Conservation (phyloP, 495 filamentous ascomycete genomes). For the Podospora comata region DNA sequence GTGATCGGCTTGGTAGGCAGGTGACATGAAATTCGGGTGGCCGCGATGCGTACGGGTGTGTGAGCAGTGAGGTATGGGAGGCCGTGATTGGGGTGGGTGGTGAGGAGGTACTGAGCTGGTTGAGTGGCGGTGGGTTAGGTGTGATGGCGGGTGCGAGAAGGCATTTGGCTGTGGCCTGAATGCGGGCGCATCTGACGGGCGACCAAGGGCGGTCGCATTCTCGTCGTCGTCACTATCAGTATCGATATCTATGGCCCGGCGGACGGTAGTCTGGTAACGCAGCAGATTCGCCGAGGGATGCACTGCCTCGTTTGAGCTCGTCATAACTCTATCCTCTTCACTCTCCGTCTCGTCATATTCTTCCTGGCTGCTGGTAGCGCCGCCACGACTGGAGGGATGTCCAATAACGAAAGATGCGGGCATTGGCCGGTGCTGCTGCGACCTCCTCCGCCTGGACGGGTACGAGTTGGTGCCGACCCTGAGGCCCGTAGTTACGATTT, state of each 20-base stretch:
- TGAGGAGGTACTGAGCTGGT: conserved; percentile 45
- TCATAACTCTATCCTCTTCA: conserved; percentile 71
- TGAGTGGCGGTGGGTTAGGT: conserved; percentile 50
- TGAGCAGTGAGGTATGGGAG: conserved; percentile 40
- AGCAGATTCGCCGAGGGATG: conserved; percentile 29
- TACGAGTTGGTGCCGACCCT: conserved; percentile 59
- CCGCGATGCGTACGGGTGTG: conserved; percentile 46
- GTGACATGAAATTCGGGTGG: conserved; percentile 62
- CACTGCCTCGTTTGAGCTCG: conserved; percentile 79
- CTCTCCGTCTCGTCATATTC: conserved; percentile 64
- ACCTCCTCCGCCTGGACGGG: conserved; percentile 54
- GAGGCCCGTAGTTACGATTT: conserved; percentile 83
- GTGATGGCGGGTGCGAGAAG: conserved; percentile 77
- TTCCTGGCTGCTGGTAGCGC: conserved; percentile 73
- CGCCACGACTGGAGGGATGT: conserved; percentile 46
- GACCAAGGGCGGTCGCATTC: conserved; percentile 74
- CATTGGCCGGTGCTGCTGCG: conserved; percentile 44
- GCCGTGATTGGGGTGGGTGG: conserved; percentile 37
- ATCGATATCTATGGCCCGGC: conserved; percentile 26
- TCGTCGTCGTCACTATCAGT: conserved; percentile 61
- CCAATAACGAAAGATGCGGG: conserved; percentile 35
- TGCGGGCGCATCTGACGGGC: conserved; percentile 48
- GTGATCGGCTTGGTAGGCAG: conserved; percentile 78
- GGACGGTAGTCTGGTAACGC: conserved; percentile 23
- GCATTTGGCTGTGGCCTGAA: conserved; percentile 88